Evolutionary conservation across 805 yeast genomes (phyloP).

Genomic region (Kuraishia capsulata): DNA sequence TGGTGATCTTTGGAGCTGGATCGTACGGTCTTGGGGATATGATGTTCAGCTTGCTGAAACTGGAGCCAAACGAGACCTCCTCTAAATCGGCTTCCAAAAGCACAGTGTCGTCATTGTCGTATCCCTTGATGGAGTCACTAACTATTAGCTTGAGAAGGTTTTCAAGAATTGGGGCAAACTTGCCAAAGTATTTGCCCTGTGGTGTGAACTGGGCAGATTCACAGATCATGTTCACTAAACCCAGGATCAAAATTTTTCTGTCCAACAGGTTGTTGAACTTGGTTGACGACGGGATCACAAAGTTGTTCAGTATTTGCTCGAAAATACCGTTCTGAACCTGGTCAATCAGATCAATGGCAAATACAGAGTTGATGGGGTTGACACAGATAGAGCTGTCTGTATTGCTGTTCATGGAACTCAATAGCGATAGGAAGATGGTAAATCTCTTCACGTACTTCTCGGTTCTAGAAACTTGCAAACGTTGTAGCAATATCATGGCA

Average conservation of each 20-base stretch:
- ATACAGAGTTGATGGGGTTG: slow-evolving; percentile 21
- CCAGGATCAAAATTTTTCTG: slow-evolving; percentile 38
- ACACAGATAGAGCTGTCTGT: slow-evolving; percentile 13
- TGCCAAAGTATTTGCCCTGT: slow-evolving; percentile 30
- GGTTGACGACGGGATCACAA: slow-evolving; percentile 40
- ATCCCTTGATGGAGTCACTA: slow-evolving; percentile 24
- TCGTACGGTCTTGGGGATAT: slow-evolving; percentile 57
- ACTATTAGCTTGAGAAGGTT: slow-evolving; percentile 26
- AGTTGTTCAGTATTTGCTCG: slow-evolving; percentile 37
- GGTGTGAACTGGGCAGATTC: slow-evolving; percentile 19
- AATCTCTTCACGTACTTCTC: slow-evolving; percentile 72
- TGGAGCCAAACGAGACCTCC: slow-evolving; percentile 59
- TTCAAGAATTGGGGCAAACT: slow-evolving; percentile 33
- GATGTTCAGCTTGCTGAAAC: slow-evolving; percentile 64
- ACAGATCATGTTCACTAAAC: slow-evolving; percentile 34
- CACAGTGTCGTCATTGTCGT: slow-evolving; percentile 14
- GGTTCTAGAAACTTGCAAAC: slow-evolving; percentile 74
- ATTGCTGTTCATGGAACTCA: slow-evolving; percentile 16
- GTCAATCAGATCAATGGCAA: slow-evolving; percentile 58
- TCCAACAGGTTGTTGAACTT: slow-evolving; percentile 31
- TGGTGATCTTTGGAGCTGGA: slow-evolving; percentile 48
- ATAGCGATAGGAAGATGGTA: slow-evolving; percentile 44
- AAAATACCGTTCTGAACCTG: slow-evolving; percentile 59
- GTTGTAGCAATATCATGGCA: slow-evolving; percentile 65
- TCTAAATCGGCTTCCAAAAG: slow-evolving; percentile 11